These are phyloP conservation scores for Termitomyces sp. DNA, from an alignment of 768 basidiomycete genomes.

Conservation along the genomic window DNA sequence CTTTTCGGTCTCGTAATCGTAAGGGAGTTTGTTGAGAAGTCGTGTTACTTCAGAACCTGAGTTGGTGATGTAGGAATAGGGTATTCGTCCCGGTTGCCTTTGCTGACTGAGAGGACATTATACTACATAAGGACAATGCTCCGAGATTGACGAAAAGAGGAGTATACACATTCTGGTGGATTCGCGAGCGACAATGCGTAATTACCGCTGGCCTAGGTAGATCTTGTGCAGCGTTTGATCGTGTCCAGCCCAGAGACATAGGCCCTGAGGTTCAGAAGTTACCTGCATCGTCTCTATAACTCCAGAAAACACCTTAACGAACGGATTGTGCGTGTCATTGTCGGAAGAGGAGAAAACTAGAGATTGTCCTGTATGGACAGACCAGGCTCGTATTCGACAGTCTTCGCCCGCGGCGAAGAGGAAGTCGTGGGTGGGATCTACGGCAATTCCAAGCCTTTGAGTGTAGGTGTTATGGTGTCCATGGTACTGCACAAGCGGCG, in stretches of 20 bases:
- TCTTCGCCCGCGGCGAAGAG: constrained; percentile 72
- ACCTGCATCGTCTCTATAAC: constrained; percentile 47
- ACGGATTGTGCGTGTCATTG: constrained; percentile 20
- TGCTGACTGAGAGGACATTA: neutral
- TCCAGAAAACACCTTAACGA: constrained; percentile 26
- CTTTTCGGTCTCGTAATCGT: no score
- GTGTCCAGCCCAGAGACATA: constrained; percentile 47
- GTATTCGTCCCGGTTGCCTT: neutral
- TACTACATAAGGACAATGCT: neutral
- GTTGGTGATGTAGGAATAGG: neutral
- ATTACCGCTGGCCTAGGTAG: constrained; percentile 25
- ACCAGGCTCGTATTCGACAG: constrained; percentile 61
- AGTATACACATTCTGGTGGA: neutral
- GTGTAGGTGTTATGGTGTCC: constrained; percentile 58
- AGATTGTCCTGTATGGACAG: constrained; percentile 47
- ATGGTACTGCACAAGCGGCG: constrained; percentile 40
- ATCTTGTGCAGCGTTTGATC: constrained; percentile 38
- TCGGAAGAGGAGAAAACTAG: constrained; percentile 19
- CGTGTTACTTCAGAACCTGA: neutral
- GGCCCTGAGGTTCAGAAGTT: constrained; percentile 31
- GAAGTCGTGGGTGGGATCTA: constrained; percentile 51
- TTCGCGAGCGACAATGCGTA: neutral
- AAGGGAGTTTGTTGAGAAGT: neutral
- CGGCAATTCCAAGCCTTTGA: constrained; percentile 46
- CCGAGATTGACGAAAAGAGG: neutral